Percentiles rank a stretch among this genome's conserved stretches.
Conservation (phyloP, 2,329 filamentous ascomycete genomes). For the Elsinoe necatrix region DNA sequence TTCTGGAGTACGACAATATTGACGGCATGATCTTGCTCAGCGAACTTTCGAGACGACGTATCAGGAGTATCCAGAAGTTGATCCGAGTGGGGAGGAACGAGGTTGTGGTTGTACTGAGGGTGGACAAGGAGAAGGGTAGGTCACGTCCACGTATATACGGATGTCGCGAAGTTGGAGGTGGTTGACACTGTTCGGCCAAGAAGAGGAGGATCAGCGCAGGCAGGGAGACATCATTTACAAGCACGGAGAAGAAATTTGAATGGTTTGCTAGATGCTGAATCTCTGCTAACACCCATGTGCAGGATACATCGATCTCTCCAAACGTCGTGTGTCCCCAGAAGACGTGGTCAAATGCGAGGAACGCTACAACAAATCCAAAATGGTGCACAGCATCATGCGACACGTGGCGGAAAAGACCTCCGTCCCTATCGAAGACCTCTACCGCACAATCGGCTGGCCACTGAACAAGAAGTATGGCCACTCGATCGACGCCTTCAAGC, state of each 20-base stretch:
- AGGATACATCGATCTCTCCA: constrained; percentile 95
- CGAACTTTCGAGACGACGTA: constrained; percentile 95
- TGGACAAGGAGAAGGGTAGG: constrained; percentile 95
- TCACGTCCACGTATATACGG: not conserved
- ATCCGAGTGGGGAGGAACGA: constrained; percentile 97
- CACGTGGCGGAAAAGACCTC: constrained; percentile 97
- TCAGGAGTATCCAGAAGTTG: constrained; percentile 96
- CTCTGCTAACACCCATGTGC: constrained; percentile 24
- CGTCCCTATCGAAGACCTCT: constrained; percentile 87
- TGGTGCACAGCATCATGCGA: constrained; percentile 97
- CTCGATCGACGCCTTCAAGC: constrained; percentile 95
- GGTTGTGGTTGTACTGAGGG: constrained; percentile 94
- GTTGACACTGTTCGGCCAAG: not conserved
- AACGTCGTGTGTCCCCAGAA: constrained; percentile 93
- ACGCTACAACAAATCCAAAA: constrained; percentile 99
- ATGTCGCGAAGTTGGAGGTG: no score
- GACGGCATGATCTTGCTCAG: constrained; percentile 99
- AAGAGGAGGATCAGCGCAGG: not conserved
- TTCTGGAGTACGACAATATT: constrained; percentile 99
- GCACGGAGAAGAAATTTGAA: not conserved
- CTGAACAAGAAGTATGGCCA: constrained; percentile 97
- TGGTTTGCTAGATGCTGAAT: no score
- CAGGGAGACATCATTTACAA: no score
- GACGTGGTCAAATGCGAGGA: constrained; percentile 98
- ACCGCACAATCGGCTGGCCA: constrained; percentile 93